Percentiles rank a stretch among this genome's conserved stretches.
Evolutionary conservation across 129 eudicot genomes (phyloP).

Genomic region (Kitagawia praeruptora): DNA sequence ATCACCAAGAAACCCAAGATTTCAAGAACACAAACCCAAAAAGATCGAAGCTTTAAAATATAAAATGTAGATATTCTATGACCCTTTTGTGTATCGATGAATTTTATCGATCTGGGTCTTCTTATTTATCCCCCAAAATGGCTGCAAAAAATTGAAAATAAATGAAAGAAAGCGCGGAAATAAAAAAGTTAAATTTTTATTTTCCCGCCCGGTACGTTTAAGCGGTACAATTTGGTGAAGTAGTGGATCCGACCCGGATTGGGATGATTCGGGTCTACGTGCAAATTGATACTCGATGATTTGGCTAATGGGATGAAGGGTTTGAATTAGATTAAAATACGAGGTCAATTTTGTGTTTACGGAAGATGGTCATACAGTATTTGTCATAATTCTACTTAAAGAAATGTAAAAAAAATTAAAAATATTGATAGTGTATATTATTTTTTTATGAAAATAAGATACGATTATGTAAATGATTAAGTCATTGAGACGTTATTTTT

Average conservation of each 20-base stretch:
- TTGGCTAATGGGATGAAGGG: too few relatives aligned
- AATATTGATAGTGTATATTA: too few relatives aligned
- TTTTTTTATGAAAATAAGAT: too few relatives aligned
- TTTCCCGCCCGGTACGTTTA: neutral
- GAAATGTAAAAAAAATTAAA: too few relatives aligned
- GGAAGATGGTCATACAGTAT: too few relatives aligned
- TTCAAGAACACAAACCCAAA: neutral
- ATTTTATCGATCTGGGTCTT: neutral
- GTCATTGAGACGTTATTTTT: too few relatives aligned
- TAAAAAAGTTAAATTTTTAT: too few relatives aligned
- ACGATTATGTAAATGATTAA: too few relatives aligned
- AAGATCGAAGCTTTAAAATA: neutral
- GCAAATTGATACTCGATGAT: too few relatives aligned
- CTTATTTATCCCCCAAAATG: neutral
- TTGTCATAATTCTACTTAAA: too few relatives aligned
- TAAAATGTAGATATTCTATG: neutral
- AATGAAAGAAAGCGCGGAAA: neutral
- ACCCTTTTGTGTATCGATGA: neutral
- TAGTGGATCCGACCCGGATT: neutral
- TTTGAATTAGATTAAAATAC: too few relatives aligned
- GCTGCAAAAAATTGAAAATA: neutral
- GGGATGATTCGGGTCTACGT: neutral
- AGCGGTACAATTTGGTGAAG: neutral
- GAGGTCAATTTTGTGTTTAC: too few relatives aligned
- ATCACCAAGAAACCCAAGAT: neutral